A percentile compares a stretch with the other conserved stretches of the same genome.
Conservation (phyloP, 345 rosid genomes). For the Cardamine resedifolia region DNA sequence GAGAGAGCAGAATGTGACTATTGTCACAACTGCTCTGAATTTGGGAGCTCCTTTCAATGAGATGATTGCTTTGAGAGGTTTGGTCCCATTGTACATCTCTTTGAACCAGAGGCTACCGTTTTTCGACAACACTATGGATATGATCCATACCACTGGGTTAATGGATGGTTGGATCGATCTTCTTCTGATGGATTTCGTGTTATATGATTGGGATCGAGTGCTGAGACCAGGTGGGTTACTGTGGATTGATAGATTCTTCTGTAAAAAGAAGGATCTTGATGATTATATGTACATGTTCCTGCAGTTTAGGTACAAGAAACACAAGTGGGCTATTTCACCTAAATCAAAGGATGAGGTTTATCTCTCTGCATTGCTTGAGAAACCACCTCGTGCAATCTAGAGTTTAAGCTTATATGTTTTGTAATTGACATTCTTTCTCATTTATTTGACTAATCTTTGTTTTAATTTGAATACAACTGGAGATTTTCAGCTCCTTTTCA, state of each 20-base stretch:
- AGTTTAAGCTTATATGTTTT: conserved; percentile 3
- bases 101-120: conserved; percentile 86
- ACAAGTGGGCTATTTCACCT: conserved; percentile 69
- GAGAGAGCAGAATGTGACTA: conserved; percentile 73
- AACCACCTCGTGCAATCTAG: conserved; percentile 79
- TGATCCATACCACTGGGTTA: conserved; percentile 72
- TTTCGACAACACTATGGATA: conserved; percentile 84
- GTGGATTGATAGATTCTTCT: conserved; percentile 86
- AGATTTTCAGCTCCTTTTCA: conserved; percentile 18
- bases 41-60: conserved; percentile 92
- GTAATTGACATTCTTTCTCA: conserved; percentile 4
- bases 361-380: conserved; percentile 83
- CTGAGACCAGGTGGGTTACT: conserved; percentile 83
- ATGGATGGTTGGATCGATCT: conserved; percentile 88
- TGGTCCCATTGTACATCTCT: conserved; percentile 68
- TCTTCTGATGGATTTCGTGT: conserved; percentile 70
- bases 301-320: conserved; percentile 88
- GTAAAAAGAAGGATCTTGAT: conserved; percentile 67
- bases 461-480: background rate
- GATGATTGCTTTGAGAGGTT: conserved; percentile 76
- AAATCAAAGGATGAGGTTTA: conserved; percentile 70
- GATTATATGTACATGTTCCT: conserved; percentile 90
- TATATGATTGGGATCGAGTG: conserved; percentile 85
- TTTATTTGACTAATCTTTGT: conserved; percentile 15
- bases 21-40: conserved; percentile 72